Evolutionary conservation across 345 rosid genomes (phyloP), one percentile per base, ranked within the genome.

Genomic region (Eucalyptus dawsonii): DNA sequence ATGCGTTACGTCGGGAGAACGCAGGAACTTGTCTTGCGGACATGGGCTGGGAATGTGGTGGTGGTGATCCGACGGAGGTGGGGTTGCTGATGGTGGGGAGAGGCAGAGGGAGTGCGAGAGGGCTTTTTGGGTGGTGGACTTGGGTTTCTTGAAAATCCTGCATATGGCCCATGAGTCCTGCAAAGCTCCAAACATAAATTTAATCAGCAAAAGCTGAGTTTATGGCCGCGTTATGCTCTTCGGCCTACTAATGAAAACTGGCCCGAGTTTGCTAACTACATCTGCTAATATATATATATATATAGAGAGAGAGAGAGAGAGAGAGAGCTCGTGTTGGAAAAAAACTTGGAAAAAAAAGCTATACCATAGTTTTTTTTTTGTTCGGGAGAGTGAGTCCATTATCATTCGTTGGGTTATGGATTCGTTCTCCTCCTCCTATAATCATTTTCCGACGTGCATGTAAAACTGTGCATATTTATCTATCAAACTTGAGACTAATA

Each of bases 81-180:
- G 45, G 45, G 87, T 16, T 19, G 87, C 91, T 50, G 95, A 91
- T 60, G 92, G 42, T 21, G 97, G 88, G 87, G 97, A 94, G 58
- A 95, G 93, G 95, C 95, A 95, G 5, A 76, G 83, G 24, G 98
- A 95, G 29, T 95, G 96, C 50, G 98, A 95, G 50, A 95, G 93
- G 87, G 98, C 94, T 92, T 97, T 92, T 89, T 95, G 96, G 88
- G 95, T 93, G 54, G 95, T 92, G 76, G 99, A 93, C 89, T 92
- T 97, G 24, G 97, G 93, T 92, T 95, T 96, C 94, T 94, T 97
- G 95, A 97, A 97, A 94, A 97, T 96, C 93, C 98, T 92, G 91
- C 99, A 97, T 89, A 97, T 94, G 34, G 99, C 99, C 99, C 99
- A 97, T 50, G 97, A 92, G 47, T 97, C 98, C 98, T 97, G 97